Conservation (phyloP, 2,329 filamentous ascomycete species). For the Paecilomyces sp. region DNA sequence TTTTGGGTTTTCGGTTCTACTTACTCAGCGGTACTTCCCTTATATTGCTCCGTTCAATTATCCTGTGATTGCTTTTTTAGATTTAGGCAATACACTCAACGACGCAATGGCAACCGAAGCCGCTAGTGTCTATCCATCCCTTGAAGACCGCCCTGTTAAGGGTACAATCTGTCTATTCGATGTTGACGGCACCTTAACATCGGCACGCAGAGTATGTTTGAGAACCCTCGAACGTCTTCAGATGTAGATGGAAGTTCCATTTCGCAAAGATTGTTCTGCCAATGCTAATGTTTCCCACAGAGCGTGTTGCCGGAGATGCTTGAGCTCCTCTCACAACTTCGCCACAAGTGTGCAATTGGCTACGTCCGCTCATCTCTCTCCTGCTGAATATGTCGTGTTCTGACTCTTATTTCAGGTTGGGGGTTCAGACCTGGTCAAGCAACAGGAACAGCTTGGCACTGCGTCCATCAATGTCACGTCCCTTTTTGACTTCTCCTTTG, state of each 20-base stretch:
- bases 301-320: conserved; percentile 74
- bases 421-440: conserved; percentile 84
- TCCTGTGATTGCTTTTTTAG: background rate
- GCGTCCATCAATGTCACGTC: conserved; percentile 62
- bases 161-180: conserved; percentile 95
- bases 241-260: no score
- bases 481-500: conserved; percentile 96
- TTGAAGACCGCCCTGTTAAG: conserved; percentile 77
- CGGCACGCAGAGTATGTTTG: conserved; percentile 62
- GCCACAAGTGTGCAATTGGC: conserved; percentile 81
- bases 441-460: conserved; percentile 88
- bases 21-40: background rate
- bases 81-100: background rate
- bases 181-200: conserved; percentile 87
- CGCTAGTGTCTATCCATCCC: conserved; percentile 54
- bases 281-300: conserved; percentile 34
- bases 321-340: conserved; percentile 66
- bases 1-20: background rate
- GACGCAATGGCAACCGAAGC: conserved; percentile 23
- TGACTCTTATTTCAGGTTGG: conserved; percentile 49
- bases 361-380: conserved; percentile 44
- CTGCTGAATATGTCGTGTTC: background rate
- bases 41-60: conserved; percentile 1
- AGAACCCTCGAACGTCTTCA: no score
- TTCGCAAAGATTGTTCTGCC: background rate